Evolutionary conservation across 2,329 filamentous ascomycete genomes (phyloP).

Genomic region (Colletotrichum spaethianum): DNA sequence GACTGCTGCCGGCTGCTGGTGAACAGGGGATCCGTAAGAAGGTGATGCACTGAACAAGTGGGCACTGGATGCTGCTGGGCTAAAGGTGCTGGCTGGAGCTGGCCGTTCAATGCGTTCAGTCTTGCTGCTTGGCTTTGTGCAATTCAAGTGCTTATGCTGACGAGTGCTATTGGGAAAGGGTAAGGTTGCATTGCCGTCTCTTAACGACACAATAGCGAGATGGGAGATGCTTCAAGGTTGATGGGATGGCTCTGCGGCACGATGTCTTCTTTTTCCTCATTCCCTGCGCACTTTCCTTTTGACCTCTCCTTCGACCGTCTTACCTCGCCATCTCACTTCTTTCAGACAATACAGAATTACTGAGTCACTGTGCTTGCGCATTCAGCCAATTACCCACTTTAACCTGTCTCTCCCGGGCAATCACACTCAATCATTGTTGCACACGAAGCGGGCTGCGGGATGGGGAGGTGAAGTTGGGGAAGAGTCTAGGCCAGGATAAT

Average conservation of each 20-base stretch:
- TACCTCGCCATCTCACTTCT: not conserved
- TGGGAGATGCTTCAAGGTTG: not conserved
- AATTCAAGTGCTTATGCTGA: not conserved
- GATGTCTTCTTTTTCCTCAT: not conserved
- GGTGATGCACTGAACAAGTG: conserved; percentile 15
- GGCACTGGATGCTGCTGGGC: conserved; percentile 4
- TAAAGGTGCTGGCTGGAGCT: not conserved
- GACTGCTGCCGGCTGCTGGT: conserved; percentile 17
- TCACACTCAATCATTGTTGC: conserved; percentile 22
- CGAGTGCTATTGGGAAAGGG: not conserved
- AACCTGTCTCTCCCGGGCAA: conserved; percentile 1
- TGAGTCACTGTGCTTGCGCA: not conserved
- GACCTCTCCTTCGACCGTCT: conserved; percentile 1
- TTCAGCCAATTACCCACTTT: conserved; percentile 1
- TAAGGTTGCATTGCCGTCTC: not conserved
- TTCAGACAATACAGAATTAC: not conserved
- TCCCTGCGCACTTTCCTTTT: not conserved
- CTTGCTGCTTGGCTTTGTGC: not conserved
- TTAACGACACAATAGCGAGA: not conserved
- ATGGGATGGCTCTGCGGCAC: not conserved
- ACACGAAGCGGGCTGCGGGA: conserved; percentile 20
- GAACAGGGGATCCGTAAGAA: conserved; percentile 4
- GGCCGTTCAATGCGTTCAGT: conserved; percentile 18
- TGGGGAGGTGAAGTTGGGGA: conserved; percentile 20
- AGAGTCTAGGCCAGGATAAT: conserved; percentile 8